Evolutionary conservation across 768 basidiomycete species (phyloP), one percentile per base, ranked within the genome.

Genomic region (Podaxis sp.): DNA sequence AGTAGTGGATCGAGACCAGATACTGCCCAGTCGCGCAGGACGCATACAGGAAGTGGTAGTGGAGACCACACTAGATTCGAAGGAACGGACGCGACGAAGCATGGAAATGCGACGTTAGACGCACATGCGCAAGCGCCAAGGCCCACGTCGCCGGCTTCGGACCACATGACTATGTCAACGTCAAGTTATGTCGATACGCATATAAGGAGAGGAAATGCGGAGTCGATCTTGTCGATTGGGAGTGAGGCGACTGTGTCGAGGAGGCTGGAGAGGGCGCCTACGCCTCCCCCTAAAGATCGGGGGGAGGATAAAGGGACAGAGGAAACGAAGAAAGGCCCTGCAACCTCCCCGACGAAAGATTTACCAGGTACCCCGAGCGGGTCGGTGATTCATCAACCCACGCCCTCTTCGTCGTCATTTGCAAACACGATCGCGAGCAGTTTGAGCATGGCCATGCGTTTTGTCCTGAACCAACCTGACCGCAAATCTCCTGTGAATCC

Each of bases 361-460:
- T 59, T 57, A 17, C 65, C 64, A 28, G 48, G 51, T 22, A 57
- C 33, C 30, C 67, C 57, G 48, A 44, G 19, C 57, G 63, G 11
- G n/a, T 44, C 22, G 60, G 49, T 40, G 1, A 26, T 57, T 9
- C 61, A 65, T 52, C 61, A 67, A 24, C 67, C 68, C 8, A 68
- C 70, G n/a, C 54, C 65, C 11, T 65, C 79, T 5, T 68, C 79
- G 0, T 78, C 82, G 5, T 76, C 81, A 0, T 79, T 88, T 66
- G 70, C 79, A 19, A 76, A 68, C 59, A 76, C 82, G 0, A 68
- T 87, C 15, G 81, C 87, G 1, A 84, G 73, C 63, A 81, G 86
- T 3, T 67, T 90, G 42, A 80, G 78, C 12, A 81, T 75, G 63
- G 88, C 88, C 1, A 81, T 91, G 78, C 81, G 86, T 7, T 84